These are phyloP conservation scores for Leishmania turanica DNA, from an alignment of 208 protist genomes.

Conservation along the genomic window DNA sequence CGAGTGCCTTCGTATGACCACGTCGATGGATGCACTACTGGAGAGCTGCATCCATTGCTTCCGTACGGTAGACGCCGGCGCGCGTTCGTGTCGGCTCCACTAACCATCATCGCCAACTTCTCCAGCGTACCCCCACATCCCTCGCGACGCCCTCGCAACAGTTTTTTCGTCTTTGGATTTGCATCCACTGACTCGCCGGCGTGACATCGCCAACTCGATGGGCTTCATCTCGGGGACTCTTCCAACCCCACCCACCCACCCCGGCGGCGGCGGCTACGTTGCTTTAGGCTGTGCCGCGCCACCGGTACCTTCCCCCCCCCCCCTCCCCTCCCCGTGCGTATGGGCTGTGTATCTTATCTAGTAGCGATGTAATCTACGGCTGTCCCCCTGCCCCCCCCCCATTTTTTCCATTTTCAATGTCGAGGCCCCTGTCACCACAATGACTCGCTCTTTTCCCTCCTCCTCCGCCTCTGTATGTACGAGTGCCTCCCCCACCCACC, in stretches of 20 bases:
- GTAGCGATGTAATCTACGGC: background rate
- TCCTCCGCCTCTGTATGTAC: background rate
- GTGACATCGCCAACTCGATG: background rate
- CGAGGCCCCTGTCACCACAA: background rate
- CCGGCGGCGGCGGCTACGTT: too few species aligned
- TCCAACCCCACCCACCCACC: background rate
- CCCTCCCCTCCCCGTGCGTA: background rate
- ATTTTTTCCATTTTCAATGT: too few species aligned
- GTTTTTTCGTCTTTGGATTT: background rate
- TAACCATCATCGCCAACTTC: background rate
- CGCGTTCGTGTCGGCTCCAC: background rate
- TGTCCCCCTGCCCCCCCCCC: background rate
- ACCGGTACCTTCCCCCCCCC: too few species aligned
- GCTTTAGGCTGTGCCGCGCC: too few species aligned
- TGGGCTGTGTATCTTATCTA: background rate
- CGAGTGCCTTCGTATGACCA: conserved; percentile 26
- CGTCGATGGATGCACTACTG: background rate
- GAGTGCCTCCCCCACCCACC: background rate
- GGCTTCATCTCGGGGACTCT: background rate
- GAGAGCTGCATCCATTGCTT: background rate
- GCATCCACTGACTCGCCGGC: background rate
- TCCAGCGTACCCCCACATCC: background rate
- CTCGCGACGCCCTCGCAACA: background rate
- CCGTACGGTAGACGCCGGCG: background rate
- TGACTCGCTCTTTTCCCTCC: background rate